A percentile compares a stretch with the other conserved stretches of the same genome.
phyloP scores from a whole-genome alignment of 306 rosid genomes.

The Cercis canadensis region DNA sequence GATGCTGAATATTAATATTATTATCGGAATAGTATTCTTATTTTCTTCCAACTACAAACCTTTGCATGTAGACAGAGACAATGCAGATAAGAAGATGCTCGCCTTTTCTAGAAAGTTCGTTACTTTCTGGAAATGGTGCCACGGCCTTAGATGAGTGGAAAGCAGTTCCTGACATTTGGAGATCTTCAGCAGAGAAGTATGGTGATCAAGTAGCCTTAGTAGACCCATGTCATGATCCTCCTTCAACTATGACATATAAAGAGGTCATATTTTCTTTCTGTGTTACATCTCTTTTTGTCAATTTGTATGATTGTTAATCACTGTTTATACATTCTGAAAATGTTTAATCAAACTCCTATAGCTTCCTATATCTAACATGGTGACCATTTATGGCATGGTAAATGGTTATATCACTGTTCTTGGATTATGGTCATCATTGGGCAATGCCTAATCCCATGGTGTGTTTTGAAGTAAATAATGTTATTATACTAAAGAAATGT shows the following conservation, averaged over 20 bases:
- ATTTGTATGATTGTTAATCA: not conserved
- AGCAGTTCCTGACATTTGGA: slow-evolving; percentile 97
- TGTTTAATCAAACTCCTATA: slow-evolving; percentile 8
- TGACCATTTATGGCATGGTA: slow-evolving; percentile 3
- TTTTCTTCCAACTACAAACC: slow-evolving; percentile 8
- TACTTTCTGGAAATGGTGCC: slow-evolving; percentile 46
- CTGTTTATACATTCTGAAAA: slow-evolving; percentile 21
- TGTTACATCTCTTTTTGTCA: slow-evolving; percentile 5
- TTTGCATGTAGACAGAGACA: slow-evolving; percentile 53
- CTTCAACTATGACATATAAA: slow-evolving; percentile 81
- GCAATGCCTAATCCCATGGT: not conserved
- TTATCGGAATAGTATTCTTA: slow-evolving; percentile 2
- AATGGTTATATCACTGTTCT: no score
- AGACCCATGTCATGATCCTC: slow-evolving; percentile 89
- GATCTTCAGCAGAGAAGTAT: slow-evolving; percentile 81
- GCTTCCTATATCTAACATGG: slow-evolving; percentile 1
- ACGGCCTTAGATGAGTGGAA: slow-evolving; percentile 71
- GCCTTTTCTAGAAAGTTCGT: slow-evolving; percentile 80
- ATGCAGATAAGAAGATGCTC: slow-evolving; percentile 69
- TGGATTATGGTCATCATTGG: no score
- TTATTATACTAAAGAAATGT: slow-evolving; percentile 2
- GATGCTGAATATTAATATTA: slow-evolving; percentile 1
- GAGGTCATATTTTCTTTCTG: slow-evolving; percentile 28
- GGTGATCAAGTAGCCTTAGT: slow-evolving; percentile 76
- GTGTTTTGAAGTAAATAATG: slow-evolving; percentile 14